Evolutionary conservation across 495 filamentous ascomycete species (phyloP).

Genomic region (Talaromyces adpressus): DNA sequence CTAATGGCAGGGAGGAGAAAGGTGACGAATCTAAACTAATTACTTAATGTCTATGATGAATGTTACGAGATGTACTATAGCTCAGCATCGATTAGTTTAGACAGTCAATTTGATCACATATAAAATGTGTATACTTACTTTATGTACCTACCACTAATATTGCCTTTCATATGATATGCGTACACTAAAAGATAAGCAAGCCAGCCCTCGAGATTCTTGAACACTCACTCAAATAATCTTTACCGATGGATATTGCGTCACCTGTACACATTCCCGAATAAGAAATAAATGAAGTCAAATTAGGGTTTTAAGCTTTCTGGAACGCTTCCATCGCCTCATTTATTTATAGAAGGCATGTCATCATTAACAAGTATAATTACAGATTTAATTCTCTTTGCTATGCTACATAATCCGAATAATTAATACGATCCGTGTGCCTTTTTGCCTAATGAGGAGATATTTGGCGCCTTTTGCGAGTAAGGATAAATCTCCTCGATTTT

Average conservation of each 20-base stretch:
- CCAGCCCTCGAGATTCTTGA: too few species aligned
- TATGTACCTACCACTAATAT: background rate
- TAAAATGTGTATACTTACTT: background rate
- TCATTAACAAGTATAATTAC: background rate
- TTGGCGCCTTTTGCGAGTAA: background rate
- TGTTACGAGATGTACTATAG: background rate
- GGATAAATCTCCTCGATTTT: background rate
- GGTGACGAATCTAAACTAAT: background rate
- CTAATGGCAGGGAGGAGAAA: background rate
- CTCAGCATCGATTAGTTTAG: background rate
- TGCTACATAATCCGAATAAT: too few species aligned
- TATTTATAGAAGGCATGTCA: conserved; percentile 1
- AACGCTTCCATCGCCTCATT: background rate
- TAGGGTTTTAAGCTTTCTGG: conserved; percentile 4
- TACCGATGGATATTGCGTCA: background rate
- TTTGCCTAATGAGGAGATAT: background rate
- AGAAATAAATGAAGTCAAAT: conserved; percentile 1
- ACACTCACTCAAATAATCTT: too few species aligned
- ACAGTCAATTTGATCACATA: background rate
- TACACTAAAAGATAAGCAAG: too few species aligned
- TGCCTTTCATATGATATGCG: too few species aligned
- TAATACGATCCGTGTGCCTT: background rate
- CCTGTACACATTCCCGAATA: background rate
- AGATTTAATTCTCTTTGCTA: too few species aligned
- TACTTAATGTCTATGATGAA: background rate